These are phyloP conservation scores for Phyllachora maydis DNA, from an alignment of 2,329 filamentous ascomycete species.

Conservation along the genomic window DNA sequence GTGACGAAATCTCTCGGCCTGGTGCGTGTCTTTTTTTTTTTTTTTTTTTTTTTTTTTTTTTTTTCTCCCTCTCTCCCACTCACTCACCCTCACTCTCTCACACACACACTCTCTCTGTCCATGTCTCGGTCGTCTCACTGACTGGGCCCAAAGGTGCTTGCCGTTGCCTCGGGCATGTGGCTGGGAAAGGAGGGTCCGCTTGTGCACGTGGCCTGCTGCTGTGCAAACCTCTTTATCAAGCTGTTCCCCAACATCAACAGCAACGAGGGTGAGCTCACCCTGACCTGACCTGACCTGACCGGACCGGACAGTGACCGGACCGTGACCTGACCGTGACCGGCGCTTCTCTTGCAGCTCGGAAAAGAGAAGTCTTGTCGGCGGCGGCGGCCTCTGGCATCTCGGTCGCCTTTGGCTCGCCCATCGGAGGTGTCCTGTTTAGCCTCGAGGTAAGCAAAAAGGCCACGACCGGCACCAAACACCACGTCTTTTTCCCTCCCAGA, in stretches of 20 bases:
- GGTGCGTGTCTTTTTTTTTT: no score
- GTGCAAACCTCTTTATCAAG: constrained; percentile 85
- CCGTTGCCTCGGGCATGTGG: constrained; percentile 90
- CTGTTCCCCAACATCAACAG: constrained; percentile 59
- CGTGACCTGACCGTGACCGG: no score
- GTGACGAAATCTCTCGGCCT: constrained; percentile 76
- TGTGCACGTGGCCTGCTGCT: constrained; percentile 93
- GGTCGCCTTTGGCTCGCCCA: constrained; percentile 83
- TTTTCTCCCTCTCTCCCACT: no score
- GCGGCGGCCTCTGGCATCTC: constrained; percentile 85
- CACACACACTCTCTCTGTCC: constrained; percentile 10
- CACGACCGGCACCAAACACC: no score
- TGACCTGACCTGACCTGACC: constrained; percentile 8
- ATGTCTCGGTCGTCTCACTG: no score
- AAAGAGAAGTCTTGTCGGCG: constrained; percentile 80
- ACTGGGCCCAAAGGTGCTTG: constrained; percentile 74
- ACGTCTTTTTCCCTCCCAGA: no score
- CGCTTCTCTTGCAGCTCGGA: constrained; percentile 49
- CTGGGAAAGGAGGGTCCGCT: constrained; percentile 88
- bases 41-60: no score
- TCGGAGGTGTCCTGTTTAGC: constrained; percentile 86
- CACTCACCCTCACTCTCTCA: constrained; percentile 1
- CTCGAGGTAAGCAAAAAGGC: constrained; percentile 63
- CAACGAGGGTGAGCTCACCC: constrained; percentile 51
- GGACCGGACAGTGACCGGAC: background rate